These are phyloP conservation scores for Poteriospumella lacustris DNA, from an alignment of 108 stramenopile species.

Conservation along the genomic window DNA sequence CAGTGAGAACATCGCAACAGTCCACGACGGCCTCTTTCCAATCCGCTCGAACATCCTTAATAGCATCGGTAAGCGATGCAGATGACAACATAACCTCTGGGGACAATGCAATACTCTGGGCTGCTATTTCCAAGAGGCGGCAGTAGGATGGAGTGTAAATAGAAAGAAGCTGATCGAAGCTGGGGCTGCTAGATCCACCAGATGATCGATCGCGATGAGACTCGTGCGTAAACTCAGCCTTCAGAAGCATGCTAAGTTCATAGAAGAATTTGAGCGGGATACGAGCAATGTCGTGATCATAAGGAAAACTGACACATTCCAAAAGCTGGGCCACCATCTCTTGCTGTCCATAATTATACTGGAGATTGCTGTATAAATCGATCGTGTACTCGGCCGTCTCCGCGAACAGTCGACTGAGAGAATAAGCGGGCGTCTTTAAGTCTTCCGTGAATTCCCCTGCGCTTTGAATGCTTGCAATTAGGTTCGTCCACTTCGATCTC, in stretches of 20 bases:
- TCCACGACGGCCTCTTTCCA: not conserved
- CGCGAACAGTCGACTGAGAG: conserved; percentile 17
- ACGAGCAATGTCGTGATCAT: not conserved
- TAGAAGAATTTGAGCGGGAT: conserved; percentile 21
- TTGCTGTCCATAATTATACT: conserved; percentile 4
- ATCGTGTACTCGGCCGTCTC: not conserved
- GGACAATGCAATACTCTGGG: too few relatives aligned
- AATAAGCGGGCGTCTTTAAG: not conserved
- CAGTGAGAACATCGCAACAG: not conserved
- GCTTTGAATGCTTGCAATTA: not conserved
- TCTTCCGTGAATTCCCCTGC: not conserved
- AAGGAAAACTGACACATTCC: not conserved
- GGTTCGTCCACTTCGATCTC: not conserved
- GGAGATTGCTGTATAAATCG: not conserved
- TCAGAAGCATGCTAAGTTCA: not conserved
- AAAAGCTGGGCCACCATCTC: not conserved
- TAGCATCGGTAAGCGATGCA: not conserved
- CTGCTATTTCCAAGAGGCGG: too few relatives aligned
- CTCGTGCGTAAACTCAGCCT: not conserved
- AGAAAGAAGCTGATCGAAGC: too few relatives aligned
- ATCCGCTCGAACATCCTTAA: not conserved
- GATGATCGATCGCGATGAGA: not conserved
- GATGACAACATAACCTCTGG: too few relatives aligned
- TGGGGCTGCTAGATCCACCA: too few relatives aligned
- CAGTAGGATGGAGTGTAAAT: too few relatives aligned